Base-by-base conservation (phyloP, 768 basidiomycete genomes). In the Podaxis sp. region DNA sequence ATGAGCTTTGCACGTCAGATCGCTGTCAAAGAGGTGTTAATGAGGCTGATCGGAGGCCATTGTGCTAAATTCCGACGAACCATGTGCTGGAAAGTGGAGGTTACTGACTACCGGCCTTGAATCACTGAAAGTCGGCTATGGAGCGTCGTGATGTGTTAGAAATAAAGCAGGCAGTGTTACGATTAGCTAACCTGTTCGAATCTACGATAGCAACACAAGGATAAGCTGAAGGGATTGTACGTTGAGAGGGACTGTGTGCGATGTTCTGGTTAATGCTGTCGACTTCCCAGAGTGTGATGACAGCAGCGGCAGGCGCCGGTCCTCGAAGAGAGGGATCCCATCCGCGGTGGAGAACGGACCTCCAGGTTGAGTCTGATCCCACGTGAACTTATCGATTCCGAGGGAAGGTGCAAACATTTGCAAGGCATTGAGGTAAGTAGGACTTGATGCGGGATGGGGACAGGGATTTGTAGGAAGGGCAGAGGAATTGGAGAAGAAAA, bases 91-190 rank as follows among this genome's bases (percentile, higher is more conserved):
- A 44, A n/a, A 18, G 18, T n/a, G 42, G 42, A 44, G 11, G 23
- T 21, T 32, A 32, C 9, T 25, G 11, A 23, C 2, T 23, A 13
- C 69, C 87, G 85, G 59, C 85, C 83, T 70, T 87, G 86, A 9
- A 86, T 71, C n/a, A 88, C 79, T 28, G 83, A 69, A 18, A 87
- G 67, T 23, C 86, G 70, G 5, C 78, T 79, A 64, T 87, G 87
- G n/a, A 87, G 63, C 52, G 78, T 81, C 68, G 86, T 83, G 28
- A 87, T 76, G n/a, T 84, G 79, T 86, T 87, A 57, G 7, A 14
- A 11, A 62, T 40, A 4, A 27, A 57, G 14, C 28, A 32, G 56
- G 10, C 55, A 7, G 14, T 35, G 61, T 32, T 32, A 37, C 27
- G 61, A 88, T 80, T 40, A 87, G 85, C 57, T 74, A 75, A 2